phyloP scores from a whole-genome alignment of 2,329 filamentous ascomycete genomes.

The Orbilia ellipsospora region DNA sequence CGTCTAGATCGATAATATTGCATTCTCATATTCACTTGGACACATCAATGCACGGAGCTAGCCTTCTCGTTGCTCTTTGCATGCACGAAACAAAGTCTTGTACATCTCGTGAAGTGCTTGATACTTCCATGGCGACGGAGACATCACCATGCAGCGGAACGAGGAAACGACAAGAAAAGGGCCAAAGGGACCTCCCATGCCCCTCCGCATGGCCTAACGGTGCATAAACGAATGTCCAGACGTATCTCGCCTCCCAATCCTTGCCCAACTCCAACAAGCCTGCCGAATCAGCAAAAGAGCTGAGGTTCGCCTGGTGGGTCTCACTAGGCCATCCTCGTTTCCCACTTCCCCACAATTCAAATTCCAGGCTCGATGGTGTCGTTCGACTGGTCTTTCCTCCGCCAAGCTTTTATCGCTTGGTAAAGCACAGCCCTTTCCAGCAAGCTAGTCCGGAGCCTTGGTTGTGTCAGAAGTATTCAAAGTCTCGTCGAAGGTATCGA shows the following conservation, averaged over 20 bases:
- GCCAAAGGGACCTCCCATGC: conserved; percentile 3
- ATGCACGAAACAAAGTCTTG: background rate
- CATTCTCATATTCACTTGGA: background rate
- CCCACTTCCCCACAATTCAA: conserved; percentile 33
- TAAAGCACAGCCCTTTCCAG: background rate
- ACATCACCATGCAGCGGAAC: conserved; percentile 36
- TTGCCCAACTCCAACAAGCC: conserved; percentile 9
- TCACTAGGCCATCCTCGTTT: background rate
- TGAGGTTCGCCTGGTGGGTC: conserved; percentile 11
- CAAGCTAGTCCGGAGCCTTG: background rate
- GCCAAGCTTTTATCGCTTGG: conserved; percentile 28
- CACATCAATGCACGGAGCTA: background rate
- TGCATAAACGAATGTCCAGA: conserved; percentile 39
- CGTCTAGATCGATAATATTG: background rate
- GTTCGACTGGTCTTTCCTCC: conserved; percentile 15
- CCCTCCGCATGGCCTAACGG: conserved; percentile 15
- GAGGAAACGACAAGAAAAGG: background rate
- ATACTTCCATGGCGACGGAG: background rate
- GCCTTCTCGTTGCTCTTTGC: background rate
- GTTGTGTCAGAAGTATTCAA: background rate
- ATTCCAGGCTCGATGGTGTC: no score
- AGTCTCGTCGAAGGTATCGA: conserved; percentile 5
- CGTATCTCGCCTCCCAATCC: conserved; percentile 45
- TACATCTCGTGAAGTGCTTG: no score
- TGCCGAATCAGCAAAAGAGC: conserved; percentile 16